Base-by-base conservation (phyloP, 2,329 filamentous ascomycete genomes). In the Fusarium bactridioides region DNA sequence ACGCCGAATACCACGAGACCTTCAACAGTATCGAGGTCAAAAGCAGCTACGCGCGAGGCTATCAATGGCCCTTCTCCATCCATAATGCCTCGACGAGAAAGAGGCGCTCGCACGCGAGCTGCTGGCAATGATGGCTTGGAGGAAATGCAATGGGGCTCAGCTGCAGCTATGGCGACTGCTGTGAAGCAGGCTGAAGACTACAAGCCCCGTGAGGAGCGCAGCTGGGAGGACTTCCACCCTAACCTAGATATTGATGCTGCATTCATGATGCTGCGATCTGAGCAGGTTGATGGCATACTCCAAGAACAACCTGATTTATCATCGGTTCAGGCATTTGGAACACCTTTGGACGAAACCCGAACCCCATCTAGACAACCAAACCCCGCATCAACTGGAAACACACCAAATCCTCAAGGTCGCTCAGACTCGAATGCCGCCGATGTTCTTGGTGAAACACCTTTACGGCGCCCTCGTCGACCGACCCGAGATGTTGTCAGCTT, bases 191-290 rank as follows among this genome's bases (percentile, higher is more conserved):
- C 91, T 77, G 96, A 98, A 84, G 95, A 95, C 56, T 98, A 98
- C 83, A 99, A 99, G 81, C 96, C 96, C 37, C 89, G 96, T 78
- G 96, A 99, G 83, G 96, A 99, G 84, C 91, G 95, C 70, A 94
- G 94, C 58, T 99, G 95, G 94, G 95, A 98, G 78, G 96, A 99
- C 80, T 98, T 98, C 73, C 96, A 99, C 81, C 94, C 94, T 0
- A 94, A 98, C 77, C 89, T 99, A 58, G 95, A 98, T 83, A 94
- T 98, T 54, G 94, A 97, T 63, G 88, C 88, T 18, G 89, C 89
- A 8, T 92, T 98, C 72, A 90, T 92, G 74, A 86, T 97, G 6
- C 95, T 95, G 79, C 90, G 88, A 54, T 91, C 94, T 4, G 91
- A 96, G 70, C 93, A 97, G 73, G 92, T 98, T 11, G 95, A 98